Base-by-base conservation (phyloP, 305 asterid species). In the Fraxinus albicans region DNA sequence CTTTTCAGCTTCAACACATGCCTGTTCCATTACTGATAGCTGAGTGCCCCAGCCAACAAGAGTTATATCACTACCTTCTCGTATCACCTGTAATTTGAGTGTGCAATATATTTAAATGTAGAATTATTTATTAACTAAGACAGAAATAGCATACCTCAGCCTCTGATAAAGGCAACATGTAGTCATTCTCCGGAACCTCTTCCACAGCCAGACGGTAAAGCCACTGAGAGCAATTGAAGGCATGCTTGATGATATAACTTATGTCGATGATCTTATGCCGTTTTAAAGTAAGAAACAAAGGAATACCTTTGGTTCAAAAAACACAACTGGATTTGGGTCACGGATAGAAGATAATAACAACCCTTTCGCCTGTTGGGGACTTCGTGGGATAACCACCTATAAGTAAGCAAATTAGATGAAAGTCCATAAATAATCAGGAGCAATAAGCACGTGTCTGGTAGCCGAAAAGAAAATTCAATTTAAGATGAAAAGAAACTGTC, bases 41-140 rank as follows among this genome's bases (percentile, higher is more conserved):
- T 96, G 99, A 84, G 98, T 98, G 80, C 99, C 98, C 99, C 99
- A 96, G 36, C 99, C 99, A 80, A 96, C 92, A 65, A 96, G 94
- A 80, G 98, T 96, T 88, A 96, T 93, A 89, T 96, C 99, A 82
- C 87, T 91, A 60, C 99, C 98, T 88, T 94, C 97, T 74, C 95
- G 92, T 81, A 96, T 89, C 88, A 96, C 98, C 98, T 94, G 93
- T 50, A 78, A 81, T 77, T 86, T 78, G 47, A 73, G 77, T 75
- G 73, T 33, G 69, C 36, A 74, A 77, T 35, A 78, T 74, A 53
- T 82, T 73, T 15, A 83, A 73, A 80, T 35, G 23, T 76, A 29
- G 31, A 73, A 81, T 82, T 73, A 72, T 78, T 67, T 75, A 73
- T 3, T 15, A 10, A 38, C 42, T 4, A 77, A 55, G 76, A 73